A percentile compares a stretch with the other conserved stretches of the same genome.
Evolutionary conservation across 345 rosid genomes (phyloP).

Genomic region (Moricandia moricandioides): DNA sequence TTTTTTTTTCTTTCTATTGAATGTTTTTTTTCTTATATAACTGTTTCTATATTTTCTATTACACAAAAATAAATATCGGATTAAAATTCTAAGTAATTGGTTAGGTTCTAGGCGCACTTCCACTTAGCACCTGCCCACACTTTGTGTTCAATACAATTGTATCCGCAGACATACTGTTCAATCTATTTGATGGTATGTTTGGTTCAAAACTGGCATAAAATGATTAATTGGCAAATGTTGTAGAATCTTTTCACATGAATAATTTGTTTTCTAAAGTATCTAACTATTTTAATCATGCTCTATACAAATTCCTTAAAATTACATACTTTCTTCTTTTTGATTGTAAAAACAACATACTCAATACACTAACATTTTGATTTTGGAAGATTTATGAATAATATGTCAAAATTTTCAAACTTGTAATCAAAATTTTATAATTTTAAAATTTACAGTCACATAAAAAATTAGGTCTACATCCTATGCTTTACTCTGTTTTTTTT

Average conservation of each 20-base stretch:
- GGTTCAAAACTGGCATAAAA: background rate
- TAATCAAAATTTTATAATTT: too few relatives aligned
- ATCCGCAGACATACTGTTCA: background rate
- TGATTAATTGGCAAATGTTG: background rate
- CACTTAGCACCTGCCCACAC: background rate
- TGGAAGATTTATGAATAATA: background rate
- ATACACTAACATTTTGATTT: background rate
- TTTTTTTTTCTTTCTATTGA: too few relatives aligned
- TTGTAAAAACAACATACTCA: background rate
- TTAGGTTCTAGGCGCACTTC: background rate
- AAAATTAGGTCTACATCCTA: background rate
- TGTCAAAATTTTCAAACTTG: background rate
- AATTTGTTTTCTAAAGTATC: too few relatives aligned
- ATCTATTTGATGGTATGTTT: background rate
- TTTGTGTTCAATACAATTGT: background rate
- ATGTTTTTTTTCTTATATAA: too few relatives aligned
- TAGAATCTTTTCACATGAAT: background rate
- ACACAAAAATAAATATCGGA: too few relatives aligned
- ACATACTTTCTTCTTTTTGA: background rate
- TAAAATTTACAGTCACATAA: too few relatives aligned
- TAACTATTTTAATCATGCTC: too few relatives aligned
- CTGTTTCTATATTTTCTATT: too few relatives aligned
- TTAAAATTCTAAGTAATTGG: background rate
- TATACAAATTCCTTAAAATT: too few relatives aligned
- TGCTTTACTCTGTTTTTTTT: too few relatives aligned